phyloP scores from a whole-genome alignment of 163 green algal genomes.

The Smithsoniella earleae region DNA sequence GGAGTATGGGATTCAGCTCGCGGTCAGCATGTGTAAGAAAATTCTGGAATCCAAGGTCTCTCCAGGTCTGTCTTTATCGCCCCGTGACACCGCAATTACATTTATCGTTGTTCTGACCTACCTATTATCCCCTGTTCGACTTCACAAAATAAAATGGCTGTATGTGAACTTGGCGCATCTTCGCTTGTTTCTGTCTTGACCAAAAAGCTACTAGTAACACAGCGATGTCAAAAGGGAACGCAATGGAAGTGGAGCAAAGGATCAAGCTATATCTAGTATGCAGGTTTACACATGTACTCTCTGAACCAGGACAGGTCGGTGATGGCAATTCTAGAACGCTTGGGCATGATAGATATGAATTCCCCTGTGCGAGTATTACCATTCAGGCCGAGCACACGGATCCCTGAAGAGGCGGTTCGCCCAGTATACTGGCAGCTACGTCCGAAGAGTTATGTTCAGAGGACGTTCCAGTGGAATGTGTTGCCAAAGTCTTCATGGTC shows the following conservation, averaged over 20 bases:
- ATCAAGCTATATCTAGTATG: too few species aligned
- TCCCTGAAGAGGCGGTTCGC: constrained; percentile 50
- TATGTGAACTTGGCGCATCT: too few species aligned
- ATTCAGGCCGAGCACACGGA: constrained; percentile 30
- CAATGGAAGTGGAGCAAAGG: too few species aligned
- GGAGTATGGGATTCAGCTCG: constrained; percentile 81
- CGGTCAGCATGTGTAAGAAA: constrained; percentile 76
- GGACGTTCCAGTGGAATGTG: constrained; percentile 59
- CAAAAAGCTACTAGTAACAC: too few species aligned
- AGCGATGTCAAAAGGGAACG: too few species aligned
- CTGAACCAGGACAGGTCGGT: constrained; percentile 83
- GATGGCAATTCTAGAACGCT: constrained; percentile 70
- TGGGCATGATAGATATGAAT: constrained; percentile 52
- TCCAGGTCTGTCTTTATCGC: constrained; percentile 24
- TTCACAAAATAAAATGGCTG: too few species aligned
- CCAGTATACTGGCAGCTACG: constrained; percentile 76
- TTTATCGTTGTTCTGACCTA: too few species aligned
- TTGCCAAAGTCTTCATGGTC: constrained; percentile 51
- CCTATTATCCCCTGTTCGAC: too few species aligned
- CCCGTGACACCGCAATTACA: too few species aligned
- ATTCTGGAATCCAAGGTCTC: constrained; percentile 71
- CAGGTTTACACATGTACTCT: constrained; percentile 91
- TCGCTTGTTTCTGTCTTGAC: too few species aligned
- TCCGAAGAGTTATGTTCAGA: constrained; percentile 64
- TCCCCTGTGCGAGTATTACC: constrained; percentile 11